Percentiles rank a stretch among this genome's conserved stretches.
Conservation (phyloP, 192 early-diverging fungal genomes). For the Dispira parvispora region DNA sequence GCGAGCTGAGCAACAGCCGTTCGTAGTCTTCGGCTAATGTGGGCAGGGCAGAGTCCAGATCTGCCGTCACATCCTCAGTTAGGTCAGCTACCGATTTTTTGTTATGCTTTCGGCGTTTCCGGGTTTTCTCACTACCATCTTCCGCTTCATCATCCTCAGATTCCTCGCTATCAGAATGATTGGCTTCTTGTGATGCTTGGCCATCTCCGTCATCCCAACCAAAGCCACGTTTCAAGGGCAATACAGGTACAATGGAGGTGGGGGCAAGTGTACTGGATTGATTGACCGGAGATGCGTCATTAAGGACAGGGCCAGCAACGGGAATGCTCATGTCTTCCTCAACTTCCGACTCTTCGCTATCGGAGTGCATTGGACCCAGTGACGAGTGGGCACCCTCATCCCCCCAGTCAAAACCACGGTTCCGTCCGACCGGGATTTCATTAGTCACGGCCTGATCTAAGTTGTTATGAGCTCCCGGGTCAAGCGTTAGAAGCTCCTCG, state of each 20-base stretch:
- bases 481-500: no score
- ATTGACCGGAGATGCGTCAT: no score
- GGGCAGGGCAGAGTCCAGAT: slow-evolving; percentile 47
- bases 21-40: slow-evolving; percentile 78
- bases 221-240: slow-evolving; percentile 26
- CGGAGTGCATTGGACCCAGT: no score
- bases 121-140: slow-evolving; percentile 20
- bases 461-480: no score
- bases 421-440: no score
- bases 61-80: slow-evolving; percentile 49
- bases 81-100: slow-evolving; percentile 25
- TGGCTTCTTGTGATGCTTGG: slow-evolving; percentile 14
- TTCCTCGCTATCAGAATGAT: slow-evolving; percentile 21
- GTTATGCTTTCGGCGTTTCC: slow-evolving; percentile 40
- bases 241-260: slow-evolving; percentile 10
- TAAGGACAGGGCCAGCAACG: no score
- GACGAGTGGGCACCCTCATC: no score
- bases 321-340: no score
- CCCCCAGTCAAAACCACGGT: no score
- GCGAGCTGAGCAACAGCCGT: slow-evolving; percentile 79
- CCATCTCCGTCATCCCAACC: slow-evolving; percentile 31
- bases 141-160: slow-evolving; percentile 17
- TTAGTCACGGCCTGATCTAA: no score
- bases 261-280: no score
- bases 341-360: no score